Evolutionary conservation across 2,329 filamentous ascomycete species (phyloP).

Genomic region (Diaporthe citri): DNA sequence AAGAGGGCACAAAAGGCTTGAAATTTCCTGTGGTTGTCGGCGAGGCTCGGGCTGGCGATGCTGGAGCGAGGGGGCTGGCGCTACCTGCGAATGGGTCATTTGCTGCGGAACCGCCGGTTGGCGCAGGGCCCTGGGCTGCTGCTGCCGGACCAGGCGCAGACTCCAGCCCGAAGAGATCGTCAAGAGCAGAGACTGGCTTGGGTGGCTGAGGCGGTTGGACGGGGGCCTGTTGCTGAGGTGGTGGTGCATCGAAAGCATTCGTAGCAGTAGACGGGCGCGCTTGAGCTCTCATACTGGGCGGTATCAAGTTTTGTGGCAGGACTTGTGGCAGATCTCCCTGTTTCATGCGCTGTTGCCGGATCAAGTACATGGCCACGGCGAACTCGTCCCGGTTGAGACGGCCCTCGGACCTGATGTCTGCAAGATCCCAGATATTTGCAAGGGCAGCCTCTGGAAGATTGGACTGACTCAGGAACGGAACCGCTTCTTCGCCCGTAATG

Average conservation of each 20-base stretch:
- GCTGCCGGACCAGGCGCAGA: constrained; percentile 67
- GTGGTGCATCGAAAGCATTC: constrained; percentile 66
- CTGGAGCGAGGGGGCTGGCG: constrained; percentile 58
- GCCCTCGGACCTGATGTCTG: constrained; percentile 92
- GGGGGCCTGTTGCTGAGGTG: constrained; percentile 51
- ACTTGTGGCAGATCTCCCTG: constrained; percentile 78
- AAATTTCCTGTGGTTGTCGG: constrained; percentile 68
- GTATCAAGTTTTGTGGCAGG: constrained; percentile 85
- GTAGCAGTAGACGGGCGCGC: constrained; percentile 58
- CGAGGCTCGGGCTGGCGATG: constrained; percentile 67
- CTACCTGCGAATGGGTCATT: constrained; percentile 74
- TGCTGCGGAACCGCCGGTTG: constrained; percentile 76
- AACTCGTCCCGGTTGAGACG: constrained; percentile 91
- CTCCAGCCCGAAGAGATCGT: constrained; percentile 95
- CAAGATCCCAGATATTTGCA: constrained; percentile 96
- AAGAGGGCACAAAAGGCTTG: constrained; percentile 93
- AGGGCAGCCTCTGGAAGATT: constrained; percentile 88
- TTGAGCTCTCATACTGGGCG: constrained; percentile 83
- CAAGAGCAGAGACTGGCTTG: constrained; percentile 76
- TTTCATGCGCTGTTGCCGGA: constrained; percentile 86
- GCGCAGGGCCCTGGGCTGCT: constrained; percentile 70
- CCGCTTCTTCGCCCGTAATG: constrained; percentile 94
- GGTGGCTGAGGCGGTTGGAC: constrained; percentile 54
- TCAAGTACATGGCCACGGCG: constrained; percentile 96
- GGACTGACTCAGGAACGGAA: constrained; percentile 93